Evolutionary conservation across 495 filamentous ascomycete species (phyloP).

Genomic region (Aspergillus affinis): DNA sequence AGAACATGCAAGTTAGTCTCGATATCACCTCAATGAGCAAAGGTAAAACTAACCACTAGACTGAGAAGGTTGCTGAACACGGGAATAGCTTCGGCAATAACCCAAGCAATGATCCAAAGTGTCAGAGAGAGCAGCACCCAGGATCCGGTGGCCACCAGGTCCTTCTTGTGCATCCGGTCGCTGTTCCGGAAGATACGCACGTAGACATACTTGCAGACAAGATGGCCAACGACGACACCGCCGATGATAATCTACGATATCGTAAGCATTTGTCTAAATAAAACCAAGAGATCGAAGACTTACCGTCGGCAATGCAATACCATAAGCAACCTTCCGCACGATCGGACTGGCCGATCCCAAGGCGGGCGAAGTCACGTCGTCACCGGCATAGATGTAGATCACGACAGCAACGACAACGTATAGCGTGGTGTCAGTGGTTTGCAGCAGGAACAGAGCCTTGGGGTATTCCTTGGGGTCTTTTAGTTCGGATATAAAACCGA

Average conservation of each 20-base stretch:
- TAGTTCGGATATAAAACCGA: conserved; percentile 75
- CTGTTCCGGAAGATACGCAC: conserved; percentile 57
- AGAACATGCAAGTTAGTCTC: conserved; percentile 12
- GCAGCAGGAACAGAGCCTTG: conserved; percentile 62
- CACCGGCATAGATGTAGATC: conserved; percentile 70
- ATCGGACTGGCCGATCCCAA: conserved; percentile 60
- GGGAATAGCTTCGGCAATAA: conserved; percentile 69
- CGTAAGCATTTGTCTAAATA: background rate
- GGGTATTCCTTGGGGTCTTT: conserved; percentile 61
- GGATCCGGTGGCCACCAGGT: conserved; percentile 40
- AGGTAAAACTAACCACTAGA: conserved; percentile 24
- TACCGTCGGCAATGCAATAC: conserved; percentile 69
- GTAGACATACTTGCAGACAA: conserved; percentile 61
- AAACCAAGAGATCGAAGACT: conserved; percentile 2
- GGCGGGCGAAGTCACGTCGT: conserved; percentile 65
- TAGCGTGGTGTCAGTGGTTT: conserved; percentile 59
- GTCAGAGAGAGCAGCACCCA: conserved; percentile 59
- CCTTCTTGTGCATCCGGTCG: conserved; percentile 56
- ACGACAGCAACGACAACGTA: conserved; percentile 67
- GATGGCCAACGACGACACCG: conserved; percentile 67
- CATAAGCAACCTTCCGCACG: conserved; percentile 71
- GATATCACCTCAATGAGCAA: too few species aligned
- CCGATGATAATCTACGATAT: conserved; percentile 51
- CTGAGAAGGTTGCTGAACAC: conserved; percentile 64
- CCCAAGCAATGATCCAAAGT: conserved; percentile 62